phyloP scores from a whole-genome alignment of 1,284 basidiomycete species.

The Tylopilus sp. region DNA sequence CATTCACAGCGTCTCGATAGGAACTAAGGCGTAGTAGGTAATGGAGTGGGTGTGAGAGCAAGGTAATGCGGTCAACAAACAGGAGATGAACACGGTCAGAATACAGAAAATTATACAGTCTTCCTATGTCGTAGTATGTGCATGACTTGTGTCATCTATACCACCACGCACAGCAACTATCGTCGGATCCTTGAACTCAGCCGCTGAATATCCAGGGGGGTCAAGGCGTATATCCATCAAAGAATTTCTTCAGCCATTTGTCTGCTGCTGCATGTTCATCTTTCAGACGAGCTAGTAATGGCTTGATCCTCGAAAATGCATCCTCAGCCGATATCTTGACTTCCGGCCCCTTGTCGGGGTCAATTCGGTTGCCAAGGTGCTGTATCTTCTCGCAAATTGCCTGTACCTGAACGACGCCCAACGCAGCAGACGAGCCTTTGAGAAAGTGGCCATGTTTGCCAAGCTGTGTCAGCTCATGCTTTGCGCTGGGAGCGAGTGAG shows the following conservation, averaged over 20 bases:
- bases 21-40: conserved; percentile 27
- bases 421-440: conserved; percentile 91
- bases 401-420: conserved; percentile 81
- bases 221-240: conserved; percentile 23
- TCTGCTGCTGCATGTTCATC: conserved; percentile 58
- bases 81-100: conserved; percentile 19
- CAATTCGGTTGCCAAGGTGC: conserved; percentile 69
- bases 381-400: conserved; percentile 87
- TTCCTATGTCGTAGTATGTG: conserved; percentile 21
- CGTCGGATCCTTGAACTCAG: conserved; percentile 2
- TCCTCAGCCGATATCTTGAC: conserved; percentile 51
- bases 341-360: conserved; percentile 44
- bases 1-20: conserved; percentile 20
- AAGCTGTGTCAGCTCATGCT: conserved; percentile 62
- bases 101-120: conserved; percentile 26
- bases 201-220: not conserved
- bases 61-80: conserved; percentile 18
- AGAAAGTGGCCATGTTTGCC: conserved; percentile 87
- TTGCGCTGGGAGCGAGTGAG: conserved; percentile 42
- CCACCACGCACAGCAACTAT: conserved; percentile 14
- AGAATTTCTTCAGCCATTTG: conserved; percentile 52
- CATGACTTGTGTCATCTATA: conserved; percentile 6
- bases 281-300: conserved; percentile 52
- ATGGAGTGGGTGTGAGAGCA: conserved; percentile 13
- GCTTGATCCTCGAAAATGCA: conserved; percentile 64